These are phyloP conservation scores for Plasmopara viticola DNA, from an alignment of 352 stramenopile species.

Conservation along the genomic window DNA sequence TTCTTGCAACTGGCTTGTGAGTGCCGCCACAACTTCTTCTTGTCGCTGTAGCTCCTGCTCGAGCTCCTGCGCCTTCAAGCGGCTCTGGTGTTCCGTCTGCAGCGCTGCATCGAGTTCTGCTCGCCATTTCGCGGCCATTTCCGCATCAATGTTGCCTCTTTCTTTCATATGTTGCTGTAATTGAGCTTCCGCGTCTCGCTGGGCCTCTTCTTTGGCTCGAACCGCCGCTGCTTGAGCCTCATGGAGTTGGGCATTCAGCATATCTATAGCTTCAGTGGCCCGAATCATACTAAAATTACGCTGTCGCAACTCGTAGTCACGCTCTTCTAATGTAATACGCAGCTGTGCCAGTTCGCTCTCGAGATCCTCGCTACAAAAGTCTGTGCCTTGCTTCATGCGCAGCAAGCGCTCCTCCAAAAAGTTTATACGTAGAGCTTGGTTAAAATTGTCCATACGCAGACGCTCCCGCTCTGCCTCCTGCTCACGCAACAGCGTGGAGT, in stretches of 20 bases:
- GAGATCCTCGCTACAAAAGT: slow-evolving; percentile 52
- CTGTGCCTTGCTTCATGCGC: slow-evolving; percentile 51
- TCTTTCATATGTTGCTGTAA: slow-evolving; percentile 25
- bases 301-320: slow-evolving; percentile 54
- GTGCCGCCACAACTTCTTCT: slow-evolving; percentile 22
- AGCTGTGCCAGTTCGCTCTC: slow-evolving; percentile 57
- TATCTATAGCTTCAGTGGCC: slow-evolving; percentile 50
- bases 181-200: slow-evolving; percentile 24
- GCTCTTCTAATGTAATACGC: slow-evolving; percentile 52
- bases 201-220: slow-evolving; percentile 19
- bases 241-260: slow-evolving; percentile 38
- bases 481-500: slow-evolving; percentile 40
- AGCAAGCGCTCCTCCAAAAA: slow-evolving; percentile 63
- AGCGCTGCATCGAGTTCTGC: slow-evolving; percentile 29
- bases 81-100: slow-evolving; percentile 27
- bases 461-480: slow-evolving; percentile 52
- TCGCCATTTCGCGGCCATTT: slow-evolving; percentile 34
- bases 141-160: slow-evolving; percentile 25
- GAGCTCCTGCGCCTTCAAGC: slow-evolving; percentile 26
- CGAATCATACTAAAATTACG: slow-evolving; percentile 52
- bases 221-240: slow-evolving; percentile 25
- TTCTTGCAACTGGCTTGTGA: no score
- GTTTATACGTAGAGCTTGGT: slow-evolving; percentile 60
- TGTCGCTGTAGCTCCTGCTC: slow-evolving; percentile 32
- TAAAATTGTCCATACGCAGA: slow-evolving; percentile 69